Percentiles rank a stretch among this genome's conserved stretches.
phyloP scores from a whole-genome alignment of 257 asterid genomes.

The Solanum bulbocastanum region DNA sequence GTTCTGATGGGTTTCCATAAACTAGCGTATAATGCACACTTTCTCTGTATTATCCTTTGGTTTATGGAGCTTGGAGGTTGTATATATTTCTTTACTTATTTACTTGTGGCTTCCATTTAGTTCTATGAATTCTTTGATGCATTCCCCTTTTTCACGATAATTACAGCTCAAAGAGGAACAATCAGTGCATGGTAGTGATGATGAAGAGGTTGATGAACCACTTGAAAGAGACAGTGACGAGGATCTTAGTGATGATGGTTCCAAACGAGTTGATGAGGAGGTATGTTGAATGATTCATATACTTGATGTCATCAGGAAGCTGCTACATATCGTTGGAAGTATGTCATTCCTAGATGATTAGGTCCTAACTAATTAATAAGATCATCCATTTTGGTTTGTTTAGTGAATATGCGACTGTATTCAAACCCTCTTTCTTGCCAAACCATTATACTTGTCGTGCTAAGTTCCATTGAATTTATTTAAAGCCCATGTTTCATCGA shows the following conservation, averaged over 20 bases:
- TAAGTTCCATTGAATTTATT: neutral
- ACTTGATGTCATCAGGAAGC: neutral
- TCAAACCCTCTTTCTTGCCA: neutral
- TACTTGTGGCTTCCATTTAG: neutral
- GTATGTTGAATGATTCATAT: neutral
- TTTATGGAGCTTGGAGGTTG: neutral
- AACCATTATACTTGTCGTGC: neutral
- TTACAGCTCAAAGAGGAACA: constrained; percentile 79
- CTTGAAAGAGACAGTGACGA: constrained; percentile 80
- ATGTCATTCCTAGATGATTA: neutral
- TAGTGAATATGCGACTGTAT: neutral
- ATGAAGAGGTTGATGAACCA: constrained; percentile 83
- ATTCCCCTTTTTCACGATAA: constrained; percentile 1
- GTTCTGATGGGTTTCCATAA: neutral
- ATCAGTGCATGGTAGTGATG: constrained; percentile 94
- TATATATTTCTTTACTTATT: neutral
- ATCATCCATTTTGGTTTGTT: neutral
- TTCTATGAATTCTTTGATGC: neutral
- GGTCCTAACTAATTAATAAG: neutral
- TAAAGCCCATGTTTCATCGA: neutral
- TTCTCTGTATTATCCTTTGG: neutral
- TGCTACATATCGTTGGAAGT: neutral
- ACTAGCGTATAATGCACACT: neutral
- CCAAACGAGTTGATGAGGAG: constrained; percentile 11
- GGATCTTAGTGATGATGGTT: constrained; percentile 58